Percentiles rank a stretch among this genome's conserved stretches.
These are phyloP conservation scores for Echium plantagineum DNA, from an alignment of 257 asterid species.

Conservation along the genomic window DNA sequence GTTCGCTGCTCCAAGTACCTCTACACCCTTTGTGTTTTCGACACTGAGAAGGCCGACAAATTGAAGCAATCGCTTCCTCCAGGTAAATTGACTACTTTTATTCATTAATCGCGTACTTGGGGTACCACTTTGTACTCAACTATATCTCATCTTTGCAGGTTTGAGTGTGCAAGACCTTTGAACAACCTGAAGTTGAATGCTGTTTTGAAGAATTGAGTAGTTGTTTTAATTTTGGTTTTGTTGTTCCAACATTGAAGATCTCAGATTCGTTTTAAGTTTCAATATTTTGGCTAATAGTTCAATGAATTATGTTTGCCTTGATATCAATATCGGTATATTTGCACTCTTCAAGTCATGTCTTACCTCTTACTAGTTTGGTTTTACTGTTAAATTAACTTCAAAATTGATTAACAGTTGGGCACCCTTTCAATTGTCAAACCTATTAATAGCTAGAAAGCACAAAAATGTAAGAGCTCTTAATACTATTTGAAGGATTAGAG, in stretches of 20 bases:
- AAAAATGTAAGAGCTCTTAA: no score
- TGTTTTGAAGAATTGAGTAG: background rate
- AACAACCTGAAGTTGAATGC: background rate
- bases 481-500: no score
- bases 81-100: background rate
- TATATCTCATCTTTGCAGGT: background rate
- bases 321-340: background rate
- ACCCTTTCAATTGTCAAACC: no score
- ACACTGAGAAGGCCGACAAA: background rate
- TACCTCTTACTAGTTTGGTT: background rate
- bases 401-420: no score
- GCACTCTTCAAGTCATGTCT: background rate
- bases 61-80: background rate
- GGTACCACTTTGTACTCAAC: background rate
- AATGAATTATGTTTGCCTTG: background rate
- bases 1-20: background rate
- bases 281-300: no score
- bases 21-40: background rate
- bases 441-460: no score
- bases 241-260: background rate
- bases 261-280: background rate
- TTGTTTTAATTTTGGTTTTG: background rate
- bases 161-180: background rate
- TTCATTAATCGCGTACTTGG: background rate
- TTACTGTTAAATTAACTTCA: no score